Percentiles rank a stretch among this genome's conserved stretches.
These are phyloP conservation scores for Xylariaceae sp. DNA, from an alignment of 2,329 filamentous ascomycete genomes.

Conservation along the genomic window DNA sequence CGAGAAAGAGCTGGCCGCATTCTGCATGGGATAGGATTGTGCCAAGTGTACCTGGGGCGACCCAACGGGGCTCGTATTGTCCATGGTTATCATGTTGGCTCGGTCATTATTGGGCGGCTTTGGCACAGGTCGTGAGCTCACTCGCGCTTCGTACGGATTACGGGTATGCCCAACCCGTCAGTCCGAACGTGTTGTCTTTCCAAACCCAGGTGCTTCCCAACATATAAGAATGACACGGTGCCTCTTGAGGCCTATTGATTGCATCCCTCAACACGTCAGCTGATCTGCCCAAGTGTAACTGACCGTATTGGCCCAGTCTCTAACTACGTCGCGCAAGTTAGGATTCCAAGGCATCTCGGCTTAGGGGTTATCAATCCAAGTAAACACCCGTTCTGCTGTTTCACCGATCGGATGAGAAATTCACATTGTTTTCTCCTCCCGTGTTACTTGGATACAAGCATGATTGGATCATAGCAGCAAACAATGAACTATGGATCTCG, in stretches of 20 bases:
- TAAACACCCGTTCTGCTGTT: neutral
- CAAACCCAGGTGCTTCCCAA: neutral
- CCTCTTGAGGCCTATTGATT: neutral
- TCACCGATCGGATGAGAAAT: neutral
- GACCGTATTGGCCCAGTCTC: neutral
- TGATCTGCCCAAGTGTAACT: neutral
- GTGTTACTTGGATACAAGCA: neutral
- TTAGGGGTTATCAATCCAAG: neutral
- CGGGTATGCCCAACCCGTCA: neutral
- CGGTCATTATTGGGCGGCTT: neutral
- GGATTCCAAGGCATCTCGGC: neutral
- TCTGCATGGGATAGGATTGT: neutral
- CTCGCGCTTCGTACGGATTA: neutral
- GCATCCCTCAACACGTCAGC: neutral
- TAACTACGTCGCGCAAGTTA: neutral
- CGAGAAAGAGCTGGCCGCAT: neutral
- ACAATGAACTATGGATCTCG: neutral
- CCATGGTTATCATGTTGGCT: neutral
- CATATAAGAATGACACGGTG: neutral
- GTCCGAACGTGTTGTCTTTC: neutral
- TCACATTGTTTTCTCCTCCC: neutral
- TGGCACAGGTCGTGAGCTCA: neutral
- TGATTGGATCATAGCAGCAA: neutral
- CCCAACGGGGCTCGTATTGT: no score
- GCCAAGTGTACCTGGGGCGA: no score